These are phyloP conservation scores for Adansonia gregorii DNA, from an alignment of 441 rosid species.

Conservation along the genomic window DNA sequence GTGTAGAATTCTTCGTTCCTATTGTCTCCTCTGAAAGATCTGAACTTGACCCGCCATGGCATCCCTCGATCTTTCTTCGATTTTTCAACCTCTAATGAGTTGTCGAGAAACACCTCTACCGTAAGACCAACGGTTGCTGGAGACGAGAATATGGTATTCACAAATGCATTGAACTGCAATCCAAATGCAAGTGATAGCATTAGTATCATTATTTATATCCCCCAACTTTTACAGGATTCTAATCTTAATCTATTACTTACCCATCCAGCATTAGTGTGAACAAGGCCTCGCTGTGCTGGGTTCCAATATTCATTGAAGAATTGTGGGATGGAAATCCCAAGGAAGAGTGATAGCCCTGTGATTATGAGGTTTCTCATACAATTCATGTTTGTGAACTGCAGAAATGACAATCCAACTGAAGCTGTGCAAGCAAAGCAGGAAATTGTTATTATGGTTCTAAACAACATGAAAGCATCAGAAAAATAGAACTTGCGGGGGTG, in stretches of 20 bases:
- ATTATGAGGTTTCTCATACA: constrained; percentile 67
- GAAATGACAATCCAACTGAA: constrained; percentile 71
- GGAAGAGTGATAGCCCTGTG: constrained; percentile 64
- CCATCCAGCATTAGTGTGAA: constrained; percentile 68
- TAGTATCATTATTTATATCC: no score
- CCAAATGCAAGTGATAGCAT: no score
- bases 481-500: neutral
- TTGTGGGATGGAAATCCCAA: constrained; percentile 64
- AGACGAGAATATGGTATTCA: constrained; percentile 69
- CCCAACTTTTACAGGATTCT: no score
- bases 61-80: constrained; percentile 73
- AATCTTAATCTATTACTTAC: constrained; percentile 28
- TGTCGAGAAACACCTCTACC: constrained; percentile 61
- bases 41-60: constrained; percentile 84
- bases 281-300: constrained; percentile 50
- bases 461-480: neutral
- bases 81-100: constrained; percentile 59
- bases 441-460: neutral
- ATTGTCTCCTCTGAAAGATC: constrained; percentile 64
- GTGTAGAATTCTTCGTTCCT: constrained; percentile 77
- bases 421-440: constrained; percentile 38
- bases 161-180: constrained; percentile 56
- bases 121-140: constrained; percentile 62
- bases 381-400: constrained; percentile 82
- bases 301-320: constrained; percentile 62